Evolutionary conservation across 306 rosid species (phyloP), one percentile per base, ranked within the genome.

Genomic region (Fagus crenata): DNA sequence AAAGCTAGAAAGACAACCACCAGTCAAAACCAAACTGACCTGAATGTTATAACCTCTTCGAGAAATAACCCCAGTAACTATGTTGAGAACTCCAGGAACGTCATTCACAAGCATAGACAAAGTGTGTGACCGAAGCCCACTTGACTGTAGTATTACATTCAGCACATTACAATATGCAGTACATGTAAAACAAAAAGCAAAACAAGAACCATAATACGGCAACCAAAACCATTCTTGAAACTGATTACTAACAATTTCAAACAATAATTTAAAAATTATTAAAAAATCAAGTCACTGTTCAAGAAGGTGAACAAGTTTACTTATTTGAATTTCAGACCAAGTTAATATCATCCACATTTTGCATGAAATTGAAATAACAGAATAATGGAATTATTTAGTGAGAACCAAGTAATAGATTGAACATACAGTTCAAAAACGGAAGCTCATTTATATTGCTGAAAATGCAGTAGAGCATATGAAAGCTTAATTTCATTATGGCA

Each of bases 41-140:
- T 88, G 92, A 84, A 88, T 85, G 77, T 88, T 88, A 69, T 88
- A 88, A 22, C 92, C 89, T 84, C 92, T 85, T 80, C 92, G 85
- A 79, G 89, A 88, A 14, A 86, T 72, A 74, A 88, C 86, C 73
- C 92, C 89, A 14, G 92, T 83, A 18, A 88, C 83, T 67, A 86
- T 76, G 84, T 88, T 88, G 73, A 88, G 89, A 65, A 88, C 92
- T 61, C 92, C 89, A 74, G 92, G 89, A 72, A 32, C 77, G 35
- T 88, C 83, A 60, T 75, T 88, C 75, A 88, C 92, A 60, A 88
- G 80, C 92, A 88, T 88, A 72, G 88, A 73, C 81, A 88, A 71
- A 37, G 92, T 88, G 81, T 88, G 92, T 33, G 92, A 88, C 33
- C 28, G 86, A 69, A 71, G 63, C 32, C 92, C 89, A 72, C 71